Evolutionary conservation across 2,329 filamentous ascomycete species (phyloP).

Genomic region (Penicillium sp.): DNA sequence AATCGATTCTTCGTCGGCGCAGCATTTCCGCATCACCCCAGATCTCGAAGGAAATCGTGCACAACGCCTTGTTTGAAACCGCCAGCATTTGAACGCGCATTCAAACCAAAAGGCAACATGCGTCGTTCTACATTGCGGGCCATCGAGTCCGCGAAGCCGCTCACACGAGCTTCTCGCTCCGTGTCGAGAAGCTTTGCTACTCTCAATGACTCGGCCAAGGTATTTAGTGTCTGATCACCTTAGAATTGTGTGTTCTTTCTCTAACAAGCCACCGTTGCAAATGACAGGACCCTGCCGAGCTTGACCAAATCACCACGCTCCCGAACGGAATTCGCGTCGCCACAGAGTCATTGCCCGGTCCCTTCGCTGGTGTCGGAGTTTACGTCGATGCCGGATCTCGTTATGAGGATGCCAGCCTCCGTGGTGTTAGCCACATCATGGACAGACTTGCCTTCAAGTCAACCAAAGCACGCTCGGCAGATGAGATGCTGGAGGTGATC

Average conservation of each 20-base stretch:
- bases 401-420: slow-evolving; percentile 82
- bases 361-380: slow-evolving; percentile 91
- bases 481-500: slow-evolving; percentile 83
- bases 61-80: slow-evolving; percentile 6
- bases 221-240: slow-evolving; percentile 18
- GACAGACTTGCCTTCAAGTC: slow-evolving; percentile 93
- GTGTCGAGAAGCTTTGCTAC: slow-evolving; percentile 42
- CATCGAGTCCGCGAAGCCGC: slow-evolving; percentile 41
- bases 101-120: slow-evolving; percentile 31
- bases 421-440: slow-evolving; percentile 93
- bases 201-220: slow-evolving; percentile 38
- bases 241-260: neutral
- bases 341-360: slow-evolving; percentile 89
- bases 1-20: slow-evolving; percentile 25
- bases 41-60: slow-evolving; percentile 15
- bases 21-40: slow-evolving; percentile 17
- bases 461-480: slow-evolving; percentile 70
- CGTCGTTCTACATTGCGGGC: slow-evolving; percentile 45
- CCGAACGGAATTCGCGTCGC: slow-evolving; percentile 92
- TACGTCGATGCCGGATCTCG: slow-evolving; percentile 95
- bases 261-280: slow-evolving; percentile 9
- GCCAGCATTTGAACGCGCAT: slow-evolving; percentile 1
- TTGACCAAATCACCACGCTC: slow-evolving; percentile 84
- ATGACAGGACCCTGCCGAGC: slow-evolving; percentile 74
- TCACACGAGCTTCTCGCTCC: slow-evolving; percentile 37